Evolutionary conservation across 257 asterid species (phyloP).

Genomic region (Paulownia fortunei): DNA sequence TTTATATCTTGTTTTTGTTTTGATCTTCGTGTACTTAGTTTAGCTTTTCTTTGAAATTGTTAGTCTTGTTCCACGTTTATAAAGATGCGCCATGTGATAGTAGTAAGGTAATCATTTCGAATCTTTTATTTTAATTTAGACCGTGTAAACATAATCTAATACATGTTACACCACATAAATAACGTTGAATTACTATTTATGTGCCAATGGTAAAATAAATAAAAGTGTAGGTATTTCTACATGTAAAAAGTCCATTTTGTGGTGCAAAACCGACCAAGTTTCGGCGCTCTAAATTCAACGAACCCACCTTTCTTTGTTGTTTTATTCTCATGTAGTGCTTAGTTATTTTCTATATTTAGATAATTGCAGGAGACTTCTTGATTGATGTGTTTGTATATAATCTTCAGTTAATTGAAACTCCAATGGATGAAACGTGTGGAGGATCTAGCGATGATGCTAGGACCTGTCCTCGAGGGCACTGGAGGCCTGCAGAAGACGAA

Average conservation of each 20-base stretch:
- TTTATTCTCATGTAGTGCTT: constrained; percentile 9
- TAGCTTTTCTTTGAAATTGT: too few species aligned
- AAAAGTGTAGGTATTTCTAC: constrained; percentile 27
- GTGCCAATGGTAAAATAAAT: constrained; percentile 39
- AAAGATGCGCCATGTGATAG: too few species aligned
- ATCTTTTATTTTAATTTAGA: too few species aligned
- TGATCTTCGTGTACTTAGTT: too few species aligned
- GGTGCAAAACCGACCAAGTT: constrained; percentile 62
- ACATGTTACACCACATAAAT: too few species aligned
- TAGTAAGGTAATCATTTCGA: too few species aligned
- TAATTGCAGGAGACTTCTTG: constrained; percentile 18
- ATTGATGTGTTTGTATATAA: too few species aligned
- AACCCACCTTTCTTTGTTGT: constrained; percentile 27
- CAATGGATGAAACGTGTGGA: constrained; percentile 55
- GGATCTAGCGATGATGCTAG: constrained; percentile 59
- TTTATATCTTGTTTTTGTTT: too few species aligned
- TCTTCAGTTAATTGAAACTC: neutral
- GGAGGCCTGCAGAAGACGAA: constrained; percentile 96
- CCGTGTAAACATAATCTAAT: too few species aligned
- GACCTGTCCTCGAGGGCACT: constrained; percentile 86
- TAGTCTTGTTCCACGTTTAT: too few species aligned
- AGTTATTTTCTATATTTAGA: neutral
- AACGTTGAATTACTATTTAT: too few species aligned
- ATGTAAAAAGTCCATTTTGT: constrained; percentile 53
- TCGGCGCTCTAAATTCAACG: constrained; percentile 38